Evolutionary conservation across 768 basidiomycete species (phyloP).

Genomic region (Cyclocybe cylindracea): DNA sequence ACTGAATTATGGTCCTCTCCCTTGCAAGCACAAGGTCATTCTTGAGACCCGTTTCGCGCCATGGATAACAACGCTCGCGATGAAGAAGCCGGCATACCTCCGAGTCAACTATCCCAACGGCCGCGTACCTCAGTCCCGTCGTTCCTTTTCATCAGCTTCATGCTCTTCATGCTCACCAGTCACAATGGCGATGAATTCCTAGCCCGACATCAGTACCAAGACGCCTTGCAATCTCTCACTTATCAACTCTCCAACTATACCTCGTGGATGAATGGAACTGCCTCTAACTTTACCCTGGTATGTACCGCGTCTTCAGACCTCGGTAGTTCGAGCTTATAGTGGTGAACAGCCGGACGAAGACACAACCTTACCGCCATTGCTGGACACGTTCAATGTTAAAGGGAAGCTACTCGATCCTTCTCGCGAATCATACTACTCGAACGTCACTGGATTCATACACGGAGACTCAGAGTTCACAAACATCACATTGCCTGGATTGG

Average conservation of each 20-base stretch:
- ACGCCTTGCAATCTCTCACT: conserved; percentile 57
- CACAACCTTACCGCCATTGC: conserved; percentile 42
- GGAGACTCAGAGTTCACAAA: conserved; percentile 65
- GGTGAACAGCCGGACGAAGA: conserved; percentile 47
- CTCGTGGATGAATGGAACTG: conserved; percentile 71
- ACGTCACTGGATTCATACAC: conserved; percentile 79
- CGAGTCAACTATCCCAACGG: conserved; percentile 24
- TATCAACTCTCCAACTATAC: conserved; percentile 73
- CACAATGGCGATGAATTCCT: conserved; percentile 70
- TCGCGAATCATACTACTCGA: conserved; percentile 63
- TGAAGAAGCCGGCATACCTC: conserved; percentile 39
- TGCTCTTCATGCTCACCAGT: conserved; percentile 80
- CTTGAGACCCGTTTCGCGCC: not conserved
- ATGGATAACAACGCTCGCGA: conserved; percentile 31
- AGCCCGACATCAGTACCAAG: conserved; percentile 64
- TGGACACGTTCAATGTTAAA: conserved; percentile 48
- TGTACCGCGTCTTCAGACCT: conserved; percentile 18
- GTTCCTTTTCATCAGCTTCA: conserved; percentile 71
- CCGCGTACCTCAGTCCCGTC: conserved; percentile 67
- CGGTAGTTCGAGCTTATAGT: not conserved
- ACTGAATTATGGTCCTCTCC: too few species aligned
- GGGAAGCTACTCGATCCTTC: conserved; percentile 45
- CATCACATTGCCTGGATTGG: conserved; percentile 51
- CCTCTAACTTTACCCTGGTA: conserved; percentile 67
- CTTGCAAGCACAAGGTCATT: too few species aligned